These are phyloP conservation scores for Pulveroboletus sp. DNA, from an alignment of 768 basidiomycete species.

Conservation along the genomic window DNA sequence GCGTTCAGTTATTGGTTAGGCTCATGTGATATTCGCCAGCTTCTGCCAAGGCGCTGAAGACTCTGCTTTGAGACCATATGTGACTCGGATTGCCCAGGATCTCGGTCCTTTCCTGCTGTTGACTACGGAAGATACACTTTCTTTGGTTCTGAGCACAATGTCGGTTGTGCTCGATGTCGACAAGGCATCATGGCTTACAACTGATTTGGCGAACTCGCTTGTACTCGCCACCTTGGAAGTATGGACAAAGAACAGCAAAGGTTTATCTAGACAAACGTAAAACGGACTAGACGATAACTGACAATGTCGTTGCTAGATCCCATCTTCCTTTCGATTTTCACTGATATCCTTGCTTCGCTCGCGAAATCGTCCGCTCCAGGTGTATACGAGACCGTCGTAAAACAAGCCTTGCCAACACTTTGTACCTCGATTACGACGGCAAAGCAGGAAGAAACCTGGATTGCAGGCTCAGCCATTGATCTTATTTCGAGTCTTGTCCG, in stretches of 20 bases:
- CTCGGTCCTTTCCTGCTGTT: conserved; percentile 80
- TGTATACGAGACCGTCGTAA: conserved; percentile 71
- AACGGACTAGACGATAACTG: not conserved
- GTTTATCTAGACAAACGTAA: conserved; percentile 35
- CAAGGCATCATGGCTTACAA: conserved; percentile 68
- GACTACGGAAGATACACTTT: conserved; percentile 85
- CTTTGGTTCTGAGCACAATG: conserved; percentile 83
- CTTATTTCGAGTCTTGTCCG: conserved; percentile 69
- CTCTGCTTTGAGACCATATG: conserved; percentile 58
- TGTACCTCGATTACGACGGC: conserved; percentile 60
- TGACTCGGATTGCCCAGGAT: conserved; percentile 71
- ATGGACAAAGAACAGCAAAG: conserved; percentile 87
- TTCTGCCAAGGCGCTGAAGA: conserved; percentile 65
- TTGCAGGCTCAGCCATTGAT: conserved; percentile 80
- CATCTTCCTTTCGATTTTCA: conserved; percentile 80
- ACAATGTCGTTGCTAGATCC: conserved; percentile 58
- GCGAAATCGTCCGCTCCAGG: conserved; percentile 56
- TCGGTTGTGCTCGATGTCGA: conserved; percentile 76
- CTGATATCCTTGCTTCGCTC: conserved; percentile 74
- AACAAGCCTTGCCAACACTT: conserved; percentile 70
- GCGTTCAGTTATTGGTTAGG: not conserved
- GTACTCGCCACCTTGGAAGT: conserved; percentile 69
- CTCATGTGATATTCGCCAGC: conserved; percentile 37
- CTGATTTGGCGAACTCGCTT: conserved; percentile 63
- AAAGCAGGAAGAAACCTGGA: conserved; percentile 64